phyloP scores from a whole-genome alignment of 768 basidiomycete species.

The Leccinum subgranulosum region DNA sequence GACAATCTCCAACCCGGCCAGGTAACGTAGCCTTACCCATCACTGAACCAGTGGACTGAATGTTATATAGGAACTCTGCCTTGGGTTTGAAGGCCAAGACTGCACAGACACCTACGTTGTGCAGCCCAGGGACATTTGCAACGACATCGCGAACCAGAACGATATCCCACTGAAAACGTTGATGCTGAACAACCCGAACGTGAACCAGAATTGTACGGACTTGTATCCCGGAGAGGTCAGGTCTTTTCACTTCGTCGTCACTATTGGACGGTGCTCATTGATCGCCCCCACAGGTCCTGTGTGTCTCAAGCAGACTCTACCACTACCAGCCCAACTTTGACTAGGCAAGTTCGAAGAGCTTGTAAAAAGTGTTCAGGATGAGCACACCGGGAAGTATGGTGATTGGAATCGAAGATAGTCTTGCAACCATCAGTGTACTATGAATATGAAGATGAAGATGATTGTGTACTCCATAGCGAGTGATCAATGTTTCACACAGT shows the following conservation, averaged over 20 bases:
- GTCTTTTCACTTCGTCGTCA: not conserved
- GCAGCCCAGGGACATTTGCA: slow-evolving; percentile 49
- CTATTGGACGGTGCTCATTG: not conserved
- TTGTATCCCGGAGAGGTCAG: slow-evolving; percentile 60
- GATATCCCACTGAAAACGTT: slow-evolving; percentile 44
- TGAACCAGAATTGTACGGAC: slow-evolving; percentile 50
- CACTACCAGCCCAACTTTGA: slow-evolving; percentile 14
- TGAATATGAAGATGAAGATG: not conserved
- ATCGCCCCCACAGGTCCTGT: slow-evolving; percentile 22
- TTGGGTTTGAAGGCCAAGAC: slow-evolving; percentile 53
- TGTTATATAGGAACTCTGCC: slow-evolving; percentile 42
- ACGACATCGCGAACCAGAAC: slow-evolving; percentile 35
- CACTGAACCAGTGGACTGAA: not conserved
- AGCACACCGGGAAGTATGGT: not conserved
- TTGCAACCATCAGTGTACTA: not conserved
- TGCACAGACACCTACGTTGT: slow-evolving; percentile 48
- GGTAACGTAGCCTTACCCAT: slow-evolving; percentile 29
- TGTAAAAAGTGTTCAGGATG: not conserved
- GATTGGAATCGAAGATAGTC: not conserved
- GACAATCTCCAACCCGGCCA: slow-evolving; percentile 53
- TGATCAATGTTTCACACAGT: not conserved
- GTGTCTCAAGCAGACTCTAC: slow-evolving; percentile 27
- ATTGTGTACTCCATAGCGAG: not conserved
- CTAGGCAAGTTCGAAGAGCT: not conserved
- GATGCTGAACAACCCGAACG: slow-evolving; percentile 61